These are phyloP conservation scores for Lactarius hengduanensis DNA, from an alignment of 768 basidiomycete genomes.

Conservation along the genomic window DNA sequence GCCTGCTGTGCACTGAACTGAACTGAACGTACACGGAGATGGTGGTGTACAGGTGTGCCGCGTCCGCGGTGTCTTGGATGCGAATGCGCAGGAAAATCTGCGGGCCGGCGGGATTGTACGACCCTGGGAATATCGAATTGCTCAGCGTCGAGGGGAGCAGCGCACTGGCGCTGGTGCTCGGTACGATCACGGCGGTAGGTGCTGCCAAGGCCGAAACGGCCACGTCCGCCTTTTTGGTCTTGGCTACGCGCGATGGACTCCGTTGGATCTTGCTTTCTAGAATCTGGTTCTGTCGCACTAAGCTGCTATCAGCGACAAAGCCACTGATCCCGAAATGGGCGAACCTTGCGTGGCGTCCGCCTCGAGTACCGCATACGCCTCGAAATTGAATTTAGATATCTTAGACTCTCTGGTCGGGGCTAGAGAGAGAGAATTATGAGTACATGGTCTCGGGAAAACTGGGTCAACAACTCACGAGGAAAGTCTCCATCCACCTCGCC, in stretches of 20 bases:
- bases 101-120: conserved; percentile 72
- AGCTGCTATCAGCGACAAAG: background rate
- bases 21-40: conserved; percentile 74
- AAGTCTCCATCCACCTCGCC: conserved; percentile 99
- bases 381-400: conserved; percentile 85
- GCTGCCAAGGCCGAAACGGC: conserved; percentile 34
- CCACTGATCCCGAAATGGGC: conserved; percentile 26
- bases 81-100: conserved; percentile 81
- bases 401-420: conserved; percentile 88
- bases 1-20: background rate
- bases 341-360: conserved; percentile 69
- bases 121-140: conserved; percentile 51
- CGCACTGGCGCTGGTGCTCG: conserved; percentile 31
- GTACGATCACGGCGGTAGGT: conserved; percentile 27
- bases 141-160: conserved; percentile 33
- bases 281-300: conserved; percentile 74
- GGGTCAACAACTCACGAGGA: conserved; percentile 62
- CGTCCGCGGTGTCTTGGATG: conserved; percentile 78
- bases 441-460: background rate
- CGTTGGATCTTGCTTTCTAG: conserved; percentile 81
- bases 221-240: conserved; percentile 57
- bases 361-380: conserved; percentile 85
- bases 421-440: conserved; percentile 36
- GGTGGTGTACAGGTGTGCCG: conserved; percentile 83
- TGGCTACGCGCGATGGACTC: conserved; percentile 68